Evolutionary conservation across 306 rosid genomes (phyloP).

Genomic region (Lathyrus aphaca): DNA sequence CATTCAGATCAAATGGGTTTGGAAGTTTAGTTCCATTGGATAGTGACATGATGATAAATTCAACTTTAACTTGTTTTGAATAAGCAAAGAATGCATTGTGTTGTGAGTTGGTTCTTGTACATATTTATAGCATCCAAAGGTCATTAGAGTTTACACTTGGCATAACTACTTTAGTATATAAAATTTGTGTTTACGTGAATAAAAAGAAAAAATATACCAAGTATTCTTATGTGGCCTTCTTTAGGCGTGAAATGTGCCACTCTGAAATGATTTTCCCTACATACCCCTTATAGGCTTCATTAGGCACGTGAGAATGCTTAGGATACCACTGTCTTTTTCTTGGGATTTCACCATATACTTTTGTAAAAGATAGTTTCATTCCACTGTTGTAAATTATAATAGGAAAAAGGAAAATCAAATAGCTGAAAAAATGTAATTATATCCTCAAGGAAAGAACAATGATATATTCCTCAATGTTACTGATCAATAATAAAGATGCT

Average conservation of each 20-base stretch:
- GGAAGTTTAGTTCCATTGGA: slow-evolving; percentile 30
- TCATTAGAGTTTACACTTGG: slow-evolving; percentile 35
- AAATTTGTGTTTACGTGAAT: background rate
- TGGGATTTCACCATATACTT: slow-evolving; percentile 1
- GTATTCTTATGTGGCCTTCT: slow-evolving; percentile 38
- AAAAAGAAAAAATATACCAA: slow-evolving; percentile 18
- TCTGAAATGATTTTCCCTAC: slow-evolving; percentile 34
- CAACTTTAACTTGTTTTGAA: background rate
- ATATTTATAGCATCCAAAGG: slow-evolving; percentile 31
- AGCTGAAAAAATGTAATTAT: background rate
- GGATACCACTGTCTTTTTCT: slow-evolving; percentile 31
- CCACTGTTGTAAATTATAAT: background rate
- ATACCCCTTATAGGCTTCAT: slow-evolving; percentile 25
- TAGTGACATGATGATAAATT: slow-evolving; percentile 37
- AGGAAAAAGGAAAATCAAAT: slow-evolving; percentile 13
- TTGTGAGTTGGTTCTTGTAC: slow-evolving; percentile 9
- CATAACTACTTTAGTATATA: slow-evolving; percentile 32
- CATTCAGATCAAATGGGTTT: slow-evolving; percentile 30
- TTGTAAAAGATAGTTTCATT: slow-evolving; percentile 14
- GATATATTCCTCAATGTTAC: background rate
- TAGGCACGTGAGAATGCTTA: background rate
- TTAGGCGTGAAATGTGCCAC: slow-evolving; percentile 32
- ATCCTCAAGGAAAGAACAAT: slow-evolving; percentile 35
- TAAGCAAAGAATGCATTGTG: slow-evolving; percentile 28
- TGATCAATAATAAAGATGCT: slow-evolving; percentile 16